phyloP scores from a whole-genome alignment of 495 filamentous ascomycete genomes.

The Neurospora sp. region DNA sequence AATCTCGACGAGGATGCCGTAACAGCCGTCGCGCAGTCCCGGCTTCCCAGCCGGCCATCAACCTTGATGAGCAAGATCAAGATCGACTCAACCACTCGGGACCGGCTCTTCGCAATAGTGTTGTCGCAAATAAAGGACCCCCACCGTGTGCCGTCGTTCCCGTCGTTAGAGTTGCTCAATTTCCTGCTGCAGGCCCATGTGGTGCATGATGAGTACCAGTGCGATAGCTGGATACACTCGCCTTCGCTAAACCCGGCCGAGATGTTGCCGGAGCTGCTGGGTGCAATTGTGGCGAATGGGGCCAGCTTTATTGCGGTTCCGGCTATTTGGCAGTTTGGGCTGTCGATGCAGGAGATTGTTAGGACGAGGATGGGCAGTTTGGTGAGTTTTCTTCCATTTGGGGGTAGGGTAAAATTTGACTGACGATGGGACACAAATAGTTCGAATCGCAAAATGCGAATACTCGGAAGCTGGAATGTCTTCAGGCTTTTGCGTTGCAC shows the following conservation, averaged over 20 bases:
- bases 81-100: slow-evolving; percentile 6
- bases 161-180: slow-evolving; percentile 16
- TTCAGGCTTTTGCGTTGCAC: slow-evolving; percentile 40
- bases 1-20: slow-evolving; percentile 4
- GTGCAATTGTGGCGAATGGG: slow-evolving; percentile 38
- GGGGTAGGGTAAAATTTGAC: not conserved
- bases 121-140: slow-evolving; percentile 6
- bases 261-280: slow-evolving; percentile 37
- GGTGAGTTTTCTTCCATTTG: not conserved
- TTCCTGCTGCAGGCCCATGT: slow-evolving; percentile 14
- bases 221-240: slow-evolving; percentile 15
- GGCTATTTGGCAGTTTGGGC: slow-evolving; percentile 46
- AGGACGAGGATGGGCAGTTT: slow-evolving; percentile 33
- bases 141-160: slow-evolving; percentile 6
- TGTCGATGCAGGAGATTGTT: slow-evolving; percentile 47
- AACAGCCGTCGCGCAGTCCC: not conserved
- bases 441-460: slow-evolving; percentile 46
- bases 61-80: slow-evolving; percentile 6
- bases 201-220: slow-evolving; percentile 11
- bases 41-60: not conserved
- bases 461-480: slow-evolving; percentile 40
- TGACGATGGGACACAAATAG: not conserved
- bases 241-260: slow-evolving; percentile 10
- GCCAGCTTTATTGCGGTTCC: slow-evolving; percentile 39
- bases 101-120: slow-evolving; percentile 13